These are phyloP conservation scores for Globisporangium apiculatum DNA, from an alignment of 352 stramenopile species.

Conservation along the genomic window DNA sequence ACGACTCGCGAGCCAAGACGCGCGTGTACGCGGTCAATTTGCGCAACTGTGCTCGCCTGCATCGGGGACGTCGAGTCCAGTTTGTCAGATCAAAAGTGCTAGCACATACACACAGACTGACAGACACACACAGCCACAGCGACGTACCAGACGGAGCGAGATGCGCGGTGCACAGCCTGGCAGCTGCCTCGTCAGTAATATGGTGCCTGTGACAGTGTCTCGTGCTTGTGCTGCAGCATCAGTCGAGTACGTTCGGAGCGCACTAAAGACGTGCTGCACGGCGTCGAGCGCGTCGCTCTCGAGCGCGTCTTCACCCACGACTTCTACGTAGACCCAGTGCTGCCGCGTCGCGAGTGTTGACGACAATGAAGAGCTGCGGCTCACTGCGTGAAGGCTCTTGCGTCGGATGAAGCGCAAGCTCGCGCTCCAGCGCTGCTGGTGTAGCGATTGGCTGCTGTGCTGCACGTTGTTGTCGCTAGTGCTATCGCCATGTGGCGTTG, in stretches of 20 bases:
- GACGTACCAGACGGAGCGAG: conserved; percentile 28
- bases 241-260: conserved; percentile 14
- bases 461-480: not conserved
- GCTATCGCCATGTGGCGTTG: not conserved
- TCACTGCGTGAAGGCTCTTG: conserved; percentile 9
- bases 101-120: not conserved
- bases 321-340: conserved; percentile 46
- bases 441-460: conserved; percentile 3
- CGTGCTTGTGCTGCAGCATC: no score
- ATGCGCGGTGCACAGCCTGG: conserved; percentile 11
- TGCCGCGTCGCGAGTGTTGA: not conserved
- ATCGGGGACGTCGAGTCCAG: no score
- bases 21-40: conserved; percentile 37
- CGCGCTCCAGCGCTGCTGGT: conserved; percentile 1
- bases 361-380: no score
- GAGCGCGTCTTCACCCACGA: conserved; percentile 24
- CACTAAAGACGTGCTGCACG: conserved; percentile 29
- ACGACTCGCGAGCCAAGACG: conserved; percentile 31
- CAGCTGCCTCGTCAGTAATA: conserved; percentile 9
- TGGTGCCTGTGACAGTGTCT: not conserved
- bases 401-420: conserved; percentile 18
- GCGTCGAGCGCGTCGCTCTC: conserved; percentile 4
- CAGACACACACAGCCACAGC: not conserved
- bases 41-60: conserved; percentile 24
- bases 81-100: not conserved